Evolutionary conservation across 257 asterid genomes (phyloP).

Genomic region (Phtheirospermum japonicum): DNA sequence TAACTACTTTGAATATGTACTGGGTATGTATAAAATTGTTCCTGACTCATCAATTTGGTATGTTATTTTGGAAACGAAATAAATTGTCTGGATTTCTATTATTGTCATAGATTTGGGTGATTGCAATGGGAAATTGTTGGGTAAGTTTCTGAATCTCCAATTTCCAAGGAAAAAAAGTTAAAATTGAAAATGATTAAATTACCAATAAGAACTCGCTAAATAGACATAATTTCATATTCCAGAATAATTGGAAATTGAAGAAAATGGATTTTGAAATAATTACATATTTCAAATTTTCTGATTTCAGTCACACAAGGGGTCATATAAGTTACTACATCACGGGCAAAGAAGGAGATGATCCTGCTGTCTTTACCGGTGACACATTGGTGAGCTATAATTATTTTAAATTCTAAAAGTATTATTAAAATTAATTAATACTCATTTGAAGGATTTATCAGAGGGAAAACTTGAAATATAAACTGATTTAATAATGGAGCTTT

Average conservation of each 20-base stretch:
- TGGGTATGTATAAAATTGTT: not conserved
- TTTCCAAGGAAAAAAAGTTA: too few relatives aligned
- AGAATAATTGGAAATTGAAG: too few relatives aligned
- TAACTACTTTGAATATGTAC: not conserved
- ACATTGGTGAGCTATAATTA: slow-evolving; percentile 63
- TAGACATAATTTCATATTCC: too few relatives aligned
- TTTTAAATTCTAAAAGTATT: slow-evolving; percentile 13
- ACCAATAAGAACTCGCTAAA: too few relatives aligned
- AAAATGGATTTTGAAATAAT: not conserved
- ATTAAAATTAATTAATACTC: not conserved
- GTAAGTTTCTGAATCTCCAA: too few relatives aligned
- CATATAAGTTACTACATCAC: slow-evolving; percentile 91
- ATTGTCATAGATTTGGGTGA: too few relatives aligned
- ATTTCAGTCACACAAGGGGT: slow-evolving; percentile 87
- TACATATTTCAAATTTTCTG: not conserved
- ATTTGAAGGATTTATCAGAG: not conserved
- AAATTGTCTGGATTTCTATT: too few relatives aligned
- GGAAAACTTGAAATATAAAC: slow-evolving; percentile 3
- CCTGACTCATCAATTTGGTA: slow-evolving; percentile 1
- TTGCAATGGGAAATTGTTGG: too few relatives aligned
- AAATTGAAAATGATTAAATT: too few relatives aligned
- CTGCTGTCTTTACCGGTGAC: slow-evolving; percentile 95
- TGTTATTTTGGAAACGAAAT: not conserved
- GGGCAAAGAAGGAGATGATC: slow-evolving; percentile 72
- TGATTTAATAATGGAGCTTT: slow-evolving; percentile 14